Percentiles rank a stretch among this genome's conserved stretches.
These are phyloP conservation scores for Starmerella gropengiesseri DNA, from an alignment of 805 yeast species.

Conservation along the genomic window DNA sequence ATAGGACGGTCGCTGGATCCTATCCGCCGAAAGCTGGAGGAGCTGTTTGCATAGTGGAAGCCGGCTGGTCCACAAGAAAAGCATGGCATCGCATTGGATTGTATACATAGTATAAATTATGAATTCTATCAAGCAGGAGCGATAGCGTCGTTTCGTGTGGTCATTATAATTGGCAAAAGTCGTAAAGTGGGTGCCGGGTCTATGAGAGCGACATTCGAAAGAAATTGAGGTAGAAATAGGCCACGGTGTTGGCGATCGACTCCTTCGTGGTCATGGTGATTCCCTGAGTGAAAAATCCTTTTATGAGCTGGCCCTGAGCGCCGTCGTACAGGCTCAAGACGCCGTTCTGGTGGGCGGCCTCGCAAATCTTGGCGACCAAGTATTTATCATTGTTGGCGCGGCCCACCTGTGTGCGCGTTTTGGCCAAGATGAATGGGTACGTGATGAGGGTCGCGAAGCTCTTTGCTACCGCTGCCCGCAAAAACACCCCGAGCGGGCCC, in stretches of 20 bases:
- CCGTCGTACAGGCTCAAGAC: conserved; percentile 74
- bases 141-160: too few relatives aligned
- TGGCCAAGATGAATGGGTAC: conserved; percentile 69
- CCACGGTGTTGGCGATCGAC: conserved; percentile 27
- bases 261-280: conserved; percentile 32
- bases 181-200: not conserved
- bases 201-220: not conserved
- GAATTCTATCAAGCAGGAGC: too few relatives aligned
- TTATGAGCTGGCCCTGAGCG: conserved; percentile 27
- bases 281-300: conserved; percentile 30
- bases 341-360: conserved; percentile 60
- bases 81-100: too few relatives aligned
- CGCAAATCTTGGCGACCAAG: conserved; percentile 22
- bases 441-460: conserved; percentile 52
- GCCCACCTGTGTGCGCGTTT: conserved; percentile 53
- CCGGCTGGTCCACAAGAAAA: not conserved
- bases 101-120: too few relatives aligned
- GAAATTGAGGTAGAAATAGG: conserved; percentile 9
- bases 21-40: conserved; percentile 11
- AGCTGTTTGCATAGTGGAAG: not conserved
- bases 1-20: conserved; percentile 55
- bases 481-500: conserved; percentile 41
- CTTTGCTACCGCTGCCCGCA: conserved; percentile 60
- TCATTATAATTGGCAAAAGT: too few relatives aligned
- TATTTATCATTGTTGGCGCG: conserved; percentile 4